A percentile compares a stretch with the other conserved stretches of the same genome.
Evolutionary conservation across 345 rosid species (phyloP).

Genomic region (Gossypium longicalyx): DNA sequence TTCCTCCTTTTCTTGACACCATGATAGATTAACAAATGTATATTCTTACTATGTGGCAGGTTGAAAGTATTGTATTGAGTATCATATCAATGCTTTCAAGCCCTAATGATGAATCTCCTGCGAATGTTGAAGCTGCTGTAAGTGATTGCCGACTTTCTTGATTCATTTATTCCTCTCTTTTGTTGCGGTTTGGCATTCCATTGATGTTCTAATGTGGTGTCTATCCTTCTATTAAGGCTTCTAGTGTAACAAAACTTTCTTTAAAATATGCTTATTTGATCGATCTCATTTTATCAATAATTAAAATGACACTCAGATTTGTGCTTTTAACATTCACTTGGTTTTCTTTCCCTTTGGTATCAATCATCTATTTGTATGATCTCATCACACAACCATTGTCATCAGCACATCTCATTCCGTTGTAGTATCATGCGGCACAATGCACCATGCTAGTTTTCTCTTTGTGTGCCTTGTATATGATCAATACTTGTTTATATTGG

Average conservation of each 20-base stretch:
- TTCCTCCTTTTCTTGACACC: not conserved
- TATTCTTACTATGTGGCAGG: conserved; percentile 36
- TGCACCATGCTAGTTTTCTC: not conserved
- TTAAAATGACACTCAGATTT: not conserved
- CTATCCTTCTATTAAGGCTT: too few relatives aligned
- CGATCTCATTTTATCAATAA: not conserved
- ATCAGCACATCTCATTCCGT: not conserved
- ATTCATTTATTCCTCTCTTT: too few relatives aligned
- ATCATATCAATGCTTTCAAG: conserved; percentile 85
- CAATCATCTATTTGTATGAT: not conserved
- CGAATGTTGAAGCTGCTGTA: conserved; percentile 90
- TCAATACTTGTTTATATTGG: conserved; percentile 6
- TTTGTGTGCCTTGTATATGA: not conserved
- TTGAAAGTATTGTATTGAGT: conserved; percentile 83
- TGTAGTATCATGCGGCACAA: not conserved
- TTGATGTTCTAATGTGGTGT: too few relatives aligned
- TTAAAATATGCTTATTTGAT: too few relatives aligned
- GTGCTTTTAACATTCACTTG: not conserved
- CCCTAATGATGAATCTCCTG: conserved; percentile 92
- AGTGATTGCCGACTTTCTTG: conserved; percentile 19
- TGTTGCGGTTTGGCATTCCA: too few relatives aligned
- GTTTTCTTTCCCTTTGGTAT: too few relatives aligned
- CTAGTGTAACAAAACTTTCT: too few relatives aligned
- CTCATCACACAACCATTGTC: not conserved
- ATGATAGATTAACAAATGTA: not conserved